phyloP scores from a whole-genome alignment of 2,329 filamentous ascomycete genomes.

The Alternaria metachromatica region DNA sequence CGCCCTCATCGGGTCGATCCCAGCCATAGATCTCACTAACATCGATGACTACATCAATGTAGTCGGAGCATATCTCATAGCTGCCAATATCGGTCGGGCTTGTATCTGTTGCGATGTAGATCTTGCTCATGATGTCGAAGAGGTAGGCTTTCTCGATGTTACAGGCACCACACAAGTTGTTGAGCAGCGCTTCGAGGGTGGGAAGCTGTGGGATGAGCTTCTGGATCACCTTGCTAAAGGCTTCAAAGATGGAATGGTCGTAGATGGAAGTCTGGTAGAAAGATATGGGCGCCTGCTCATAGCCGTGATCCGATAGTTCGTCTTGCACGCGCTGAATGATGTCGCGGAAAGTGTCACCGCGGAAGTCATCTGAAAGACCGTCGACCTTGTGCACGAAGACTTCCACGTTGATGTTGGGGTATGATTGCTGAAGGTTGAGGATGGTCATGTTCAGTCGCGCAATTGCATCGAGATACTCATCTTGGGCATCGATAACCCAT shows the following conservation, averaged over 20 bases:
- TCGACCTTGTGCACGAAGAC: constrained; percentile 99
- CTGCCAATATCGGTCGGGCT: constrained; percentile 92
- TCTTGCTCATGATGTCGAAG: constrained; percentile 97
- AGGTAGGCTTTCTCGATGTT: constrained; percentile 98
- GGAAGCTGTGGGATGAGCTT: constrained; percentile 94
- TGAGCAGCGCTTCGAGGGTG: constrained; percentile 91
- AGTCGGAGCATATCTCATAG: constrained; percentile 98
- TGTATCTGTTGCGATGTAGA: constrained; percentile 96
- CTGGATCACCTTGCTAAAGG: constrained; percentile 97
- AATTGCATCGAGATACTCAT: constrained; percentile 94
- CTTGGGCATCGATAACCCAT: constrained; percentile 98
- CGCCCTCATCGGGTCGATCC: constrained; percentile 53
- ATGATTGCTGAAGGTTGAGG: constrained; percentile 83
- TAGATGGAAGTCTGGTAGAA: constrained; percentile 98
- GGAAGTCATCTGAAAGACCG: constrained; percentile 95
- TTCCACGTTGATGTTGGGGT: constrained; percentile 94
- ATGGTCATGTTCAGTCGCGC: constrained; percentile 87
- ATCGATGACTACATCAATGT: constrained; percentile 98
- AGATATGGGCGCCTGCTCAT: constrained; percentile 90
- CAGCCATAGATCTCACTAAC: constrained; percentile 95
- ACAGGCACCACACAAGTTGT: constrained; percentile 90
- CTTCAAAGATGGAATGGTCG: constrained; percentile 97
- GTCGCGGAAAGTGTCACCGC: constrained; percentile 93
- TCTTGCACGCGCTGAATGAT: constrained; percentile 97
- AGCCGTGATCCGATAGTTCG: constrained; percentile 89